Evolutionary conservation across 805 yeast species (phyloP).

Genomic region (Candida ponderosae): DNA sequence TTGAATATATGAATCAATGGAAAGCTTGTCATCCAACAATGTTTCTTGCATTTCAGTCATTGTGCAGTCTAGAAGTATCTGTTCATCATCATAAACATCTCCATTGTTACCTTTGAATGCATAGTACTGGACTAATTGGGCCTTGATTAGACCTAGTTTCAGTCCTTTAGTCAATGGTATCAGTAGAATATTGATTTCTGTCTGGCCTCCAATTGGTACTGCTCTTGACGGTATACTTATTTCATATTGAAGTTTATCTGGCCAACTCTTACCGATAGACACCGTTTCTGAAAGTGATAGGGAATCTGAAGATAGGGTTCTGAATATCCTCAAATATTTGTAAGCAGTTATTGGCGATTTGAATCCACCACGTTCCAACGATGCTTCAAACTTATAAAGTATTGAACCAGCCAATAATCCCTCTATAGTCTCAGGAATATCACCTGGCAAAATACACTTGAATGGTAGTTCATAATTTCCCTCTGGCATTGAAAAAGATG

Average conservation of each 20-base stretch:
- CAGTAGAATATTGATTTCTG: conserved; percentile 61
- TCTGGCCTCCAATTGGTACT: conserved; percentile 72
- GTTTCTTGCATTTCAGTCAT: conserved; percentile 39
- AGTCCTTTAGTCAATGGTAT: conserved; percentile 79
- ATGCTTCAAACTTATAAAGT: conserved; percentile 64
- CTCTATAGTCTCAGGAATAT: conserved; percentile 75
- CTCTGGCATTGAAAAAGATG: conserved; percentile 35
- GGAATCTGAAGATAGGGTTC: conserved; percentile 78
- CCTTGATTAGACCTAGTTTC: conserved; percentile 56
- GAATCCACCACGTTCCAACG: conserved; percentile 60
- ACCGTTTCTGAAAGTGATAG: conserved; percentile 70
- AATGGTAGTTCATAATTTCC: conserved; percentile 90
- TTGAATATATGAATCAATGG: conserved; percentile 46
- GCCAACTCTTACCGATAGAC: conserved; percentile 89
- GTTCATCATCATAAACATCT: conserved; percentile 53
- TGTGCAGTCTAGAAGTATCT: conserved; percentile 42
- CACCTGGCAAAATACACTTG: conserved; percentile 72
- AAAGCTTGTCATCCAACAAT: conserved; percentile 48
- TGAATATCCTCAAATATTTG: conserved; percentile 65
- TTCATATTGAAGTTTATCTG: conserved; percentile 78
- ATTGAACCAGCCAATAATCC: conserved; percentile 77
- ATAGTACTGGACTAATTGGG: conserved; percentile 59
- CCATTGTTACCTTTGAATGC: conserved; percentile 49
- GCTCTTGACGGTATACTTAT: conserved; percentile 82
- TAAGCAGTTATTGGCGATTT: conserved; percentile 35